Base-by-base conservation (phyloP, 192 early-diverging fungal genomes). In the Rhizoclosmatium globosum region DNA sequence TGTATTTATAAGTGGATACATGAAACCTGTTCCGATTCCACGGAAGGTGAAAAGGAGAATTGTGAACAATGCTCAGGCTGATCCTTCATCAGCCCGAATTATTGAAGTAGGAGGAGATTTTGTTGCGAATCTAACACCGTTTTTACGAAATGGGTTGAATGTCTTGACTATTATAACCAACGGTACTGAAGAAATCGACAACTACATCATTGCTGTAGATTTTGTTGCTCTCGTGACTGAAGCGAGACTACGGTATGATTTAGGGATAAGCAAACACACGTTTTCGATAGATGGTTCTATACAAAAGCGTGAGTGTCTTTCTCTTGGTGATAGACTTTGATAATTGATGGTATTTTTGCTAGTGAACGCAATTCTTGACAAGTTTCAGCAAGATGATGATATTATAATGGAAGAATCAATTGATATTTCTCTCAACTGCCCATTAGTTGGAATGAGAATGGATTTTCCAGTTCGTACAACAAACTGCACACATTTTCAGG, bases 371-470 rank as follows among this genome's bases (percentile, higher is more conserved):
- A 62, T 23, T 62, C 60, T 62, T 7, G 38, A 39, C 23, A 62
- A 62, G 23, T 62, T 62, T 23, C 4, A 6, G 23, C 4, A 62
- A 19, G 60, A 62, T 39, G 60, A 39, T 39, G 60, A 62, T 62
- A 62, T 62, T 62, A 39, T 62, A 7, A 62, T 23, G 38, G 45
- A 68, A 46, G 45, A 42, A 19, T 68, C 43, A 31, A 41, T 68
- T 42, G 66, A 92, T 78, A 68, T 90, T 3, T 93, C 89, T 65
- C 71, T 92, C 46, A 71, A 91, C 6, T 86, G 92, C 79, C 78
- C 92, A 42, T 86, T 92, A 9, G 88, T 86, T 0, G 87, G 88
- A 4, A 79, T 90, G 47, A 74, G 90, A 3, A 76, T 90, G 86
- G 60, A 77, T 70, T 56, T 17, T 23, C 41, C 58, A 2, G 4